Conservation (phyloP, 2,329 filamentous ascomycete genomes). For the Cryoendolithus antarcticus region DNA sequence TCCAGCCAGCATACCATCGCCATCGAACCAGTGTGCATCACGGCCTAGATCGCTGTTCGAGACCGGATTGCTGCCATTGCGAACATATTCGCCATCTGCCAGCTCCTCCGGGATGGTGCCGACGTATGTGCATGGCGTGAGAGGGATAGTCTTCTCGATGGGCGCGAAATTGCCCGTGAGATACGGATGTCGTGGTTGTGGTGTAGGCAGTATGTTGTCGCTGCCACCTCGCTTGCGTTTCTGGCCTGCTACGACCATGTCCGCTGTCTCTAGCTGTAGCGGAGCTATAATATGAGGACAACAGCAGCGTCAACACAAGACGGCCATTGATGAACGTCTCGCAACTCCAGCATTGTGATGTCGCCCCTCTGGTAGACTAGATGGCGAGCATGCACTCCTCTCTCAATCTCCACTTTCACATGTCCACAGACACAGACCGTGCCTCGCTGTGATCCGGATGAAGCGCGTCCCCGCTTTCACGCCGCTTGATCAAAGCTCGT, state of each 20-base stretch:
- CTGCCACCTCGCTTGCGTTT: conserved; percentile 21
- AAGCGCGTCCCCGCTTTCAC: background rate
- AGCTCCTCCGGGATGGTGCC: conserved; percentile 54
- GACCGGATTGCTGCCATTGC: conserved; percentile 59
- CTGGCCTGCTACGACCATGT: conserved; percentile 11
- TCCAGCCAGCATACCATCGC: conserved; percentile 61
- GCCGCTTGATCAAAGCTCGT: background rate
- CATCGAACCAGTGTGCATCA: conserved; percentile 63
- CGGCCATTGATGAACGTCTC: background rate
- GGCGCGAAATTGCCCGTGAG: conserved; percentile 60
- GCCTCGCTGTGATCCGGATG: background rate
- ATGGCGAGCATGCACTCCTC: background rate
- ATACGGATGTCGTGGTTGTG: conserved; percentile 30
- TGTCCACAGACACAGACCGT: background rate
- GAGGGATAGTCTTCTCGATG: conserved; percentile 41
- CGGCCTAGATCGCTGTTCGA: conserved; percentile 47
- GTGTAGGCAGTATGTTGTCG: conserved; percentile 18
- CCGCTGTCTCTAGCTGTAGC: background rate
- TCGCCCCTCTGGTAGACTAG: background rate
- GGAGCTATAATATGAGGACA: background rate
- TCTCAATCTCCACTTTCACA: conserved; percentile 4
- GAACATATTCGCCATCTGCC: conserved; percentile 56
- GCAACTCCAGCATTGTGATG: background rate
- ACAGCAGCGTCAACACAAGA: background rate
- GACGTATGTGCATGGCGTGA: conserved; percentile 45